These are phyloP conservation scores for Canna indica DNA, from an alignment of 176 grass and related monocot species.

Conservation along the genomic window DNA sequence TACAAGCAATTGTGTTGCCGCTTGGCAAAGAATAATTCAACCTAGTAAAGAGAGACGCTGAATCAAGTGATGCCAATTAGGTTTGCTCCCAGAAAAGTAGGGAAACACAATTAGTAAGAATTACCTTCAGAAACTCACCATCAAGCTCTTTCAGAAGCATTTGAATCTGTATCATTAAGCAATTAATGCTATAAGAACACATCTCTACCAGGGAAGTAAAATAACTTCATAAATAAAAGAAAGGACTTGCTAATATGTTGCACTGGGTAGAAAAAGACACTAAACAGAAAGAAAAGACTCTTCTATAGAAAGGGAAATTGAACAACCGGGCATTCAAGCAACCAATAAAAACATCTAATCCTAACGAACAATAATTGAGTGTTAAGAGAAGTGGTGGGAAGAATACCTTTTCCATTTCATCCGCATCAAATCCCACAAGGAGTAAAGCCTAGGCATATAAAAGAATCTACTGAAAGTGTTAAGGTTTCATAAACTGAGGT, in stretches of 20 bases:
- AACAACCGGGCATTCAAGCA: too few relatives aligned
- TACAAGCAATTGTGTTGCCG: not conserved
- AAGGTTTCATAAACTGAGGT: not conserved
- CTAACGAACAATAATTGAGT: not conserved
- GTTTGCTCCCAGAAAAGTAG: not conserved
- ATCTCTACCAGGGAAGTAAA: not conserved
- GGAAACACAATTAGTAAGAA: not conserved
- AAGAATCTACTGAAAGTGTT: not conserved
- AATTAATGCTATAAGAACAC: not conserved
- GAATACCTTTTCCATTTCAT: constrained; percentile 60
- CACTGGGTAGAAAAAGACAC: not conserved
- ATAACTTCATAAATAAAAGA: too few relatives aligned
- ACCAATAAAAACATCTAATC: not conserved
- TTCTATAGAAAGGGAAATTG: too few relatives aligned
- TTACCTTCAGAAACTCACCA: constrained; percentile 92
- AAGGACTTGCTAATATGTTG: not conserved
- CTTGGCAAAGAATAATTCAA: not conserved
- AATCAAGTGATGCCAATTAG: not conserved
- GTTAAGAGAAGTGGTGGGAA: not conserved
- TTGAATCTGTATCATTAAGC: constrained; percentile 48
- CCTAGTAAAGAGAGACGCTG: not conserved
- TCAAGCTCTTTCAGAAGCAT: constrained; percentile 71
- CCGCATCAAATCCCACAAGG: constrained; percentile 67
- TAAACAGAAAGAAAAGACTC: not conserved
- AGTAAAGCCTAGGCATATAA: constrained; percentile 46